Base-by-base conservation (phyloP, 768 basidiomycete species). In the Coprinopsis strossmayeri region DNA sequence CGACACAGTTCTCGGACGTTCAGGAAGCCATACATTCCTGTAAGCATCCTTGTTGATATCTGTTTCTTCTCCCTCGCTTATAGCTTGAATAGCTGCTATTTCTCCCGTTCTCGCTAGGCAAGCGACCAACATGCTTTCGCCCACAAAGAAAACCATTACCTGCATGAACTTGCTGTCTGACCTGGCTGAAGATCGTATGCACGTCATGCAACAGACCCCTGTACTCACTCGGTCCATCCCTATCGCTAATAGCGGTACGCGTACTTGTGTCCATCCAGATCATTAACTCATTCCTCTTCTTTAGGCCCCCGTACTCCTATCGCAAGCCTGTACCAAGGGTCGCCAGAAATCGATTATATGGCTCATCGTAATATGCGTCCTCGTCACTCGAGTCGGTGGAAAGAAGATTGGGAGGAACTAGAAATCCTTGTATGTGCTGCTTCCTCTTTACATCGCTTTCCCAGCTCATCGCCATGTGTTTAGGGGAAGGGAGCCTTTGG, bases 341-440 rank as follows among this genome's bases (percentile, higher is more conserved):
- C 86, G 0, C 87, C 87, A 0, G 84, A 88, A 44, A 69, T 72
- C 5, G 84, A 82, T 34, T 85, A 82, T 59, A 82, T 82, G 61
- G 30, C 32, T 12, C 32, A 26, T 35, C 43, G 50, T 27, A 65
- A 68, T 40, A 58, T 64, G 53, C 70, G 75, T 3, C 55, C 59
- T 13, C 61, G 64, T 21, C 79, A 82, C 13, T 63, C 75, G 2
- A 93, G 91, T 57, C 69, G 93, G 50, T 97, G 91, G 81, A 87
- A 89, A 57, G 85, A 90, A 46, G 93, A 97, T 56, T 97, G 90
- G 82, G 91, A 94, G 59, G 92, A 95, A 61, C 68, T 96, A 7
- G 93, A 95, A 60, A 70, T 91, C 26, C 59, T 95, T 58, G 91
- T 84, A 58, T 28, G 73, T 57, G n/a, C n/a, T n/a, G n/a, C n/a